Percentiles rank a stretch among this genome's conserved stretches.
These are phyloP conservation scores for Pythium folliculosum DNA, from an alignment of 352 stramenopile species.

Conservation along the genomic window DNA sequence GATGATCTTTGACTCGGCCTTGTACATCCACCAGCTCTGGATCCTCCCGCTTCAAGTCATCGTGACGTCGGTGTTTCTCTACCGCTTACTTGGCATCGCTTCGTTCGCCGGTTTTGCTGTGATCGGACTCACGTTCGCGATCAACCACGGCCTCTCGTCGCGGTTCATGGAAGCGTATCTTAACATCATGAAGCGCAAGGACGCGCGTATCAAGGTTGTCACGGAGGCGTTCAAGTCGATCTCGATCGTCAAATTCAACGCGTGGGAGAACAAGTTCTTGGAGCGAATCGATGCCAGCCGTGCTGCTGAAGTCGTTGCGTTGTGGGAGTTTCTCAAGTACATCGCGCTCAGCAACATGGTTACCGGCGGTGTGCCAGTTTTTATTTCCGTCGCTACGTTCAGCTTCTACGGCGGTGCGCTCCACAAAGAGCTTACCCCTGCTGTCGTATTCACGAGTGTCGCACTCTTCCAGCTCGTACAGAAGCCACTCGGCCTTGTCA, in stretches of 20 bases:
- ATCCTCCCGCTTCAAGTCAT: conserved; percentile 56
- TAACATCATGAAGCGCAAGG: conserved; percentile 28
- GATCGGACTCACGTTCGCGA: conserved; percentile 38
- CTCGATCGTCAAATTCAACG: conserved; percentile 94
- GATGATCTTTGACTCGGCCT: conserved; percentile 41
- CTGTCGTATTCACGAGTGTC: conserved; percentile 61
- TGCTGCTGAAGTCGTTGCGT: conserved; percentile 27
- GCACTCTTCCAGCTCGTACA: conserved; percentile 79
- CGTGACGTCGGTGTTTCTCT: conserved; percentile 43
- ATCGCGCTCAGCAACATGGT: conserved; percentile 10
- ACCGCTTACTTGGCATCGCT: conserved; percentile 37
- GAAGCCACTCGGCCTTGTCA: conserved; percentile 43
- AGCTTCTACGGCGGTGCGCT: conserved; percentile 39
- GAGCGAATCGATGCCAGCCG: conserved; percentile 48
- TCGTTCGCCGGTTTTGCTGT: conserved; percentile 50
- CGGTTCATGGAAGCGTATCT: conserved; percentile 29
- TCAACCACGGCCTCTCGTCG: conserved; percentile 49
- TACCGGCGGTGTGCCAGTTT: conserved; percentile 39
- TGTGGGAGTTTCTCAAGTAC: conserved; percentile 15
- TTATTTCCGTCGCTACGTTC: conserved; percentile 49
- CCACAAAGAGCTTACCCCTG: conserved; percentile 86
- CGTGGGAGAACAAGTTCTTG: conserved; percentile 84
- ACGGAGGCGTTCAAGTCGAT: conserved; percentile 74
- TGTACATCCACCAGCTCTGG: conserved; percentile 65
- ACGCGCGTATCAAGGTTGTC: conserved; percentile 45